A percentile compares a stretch with the other conserved stretches of the same genome.
These are phyloP conservation scores for Boletus bicolor DNA, from an alignment of 768 basidiomycete genomes.

Conservation along the genomic window DNA sequence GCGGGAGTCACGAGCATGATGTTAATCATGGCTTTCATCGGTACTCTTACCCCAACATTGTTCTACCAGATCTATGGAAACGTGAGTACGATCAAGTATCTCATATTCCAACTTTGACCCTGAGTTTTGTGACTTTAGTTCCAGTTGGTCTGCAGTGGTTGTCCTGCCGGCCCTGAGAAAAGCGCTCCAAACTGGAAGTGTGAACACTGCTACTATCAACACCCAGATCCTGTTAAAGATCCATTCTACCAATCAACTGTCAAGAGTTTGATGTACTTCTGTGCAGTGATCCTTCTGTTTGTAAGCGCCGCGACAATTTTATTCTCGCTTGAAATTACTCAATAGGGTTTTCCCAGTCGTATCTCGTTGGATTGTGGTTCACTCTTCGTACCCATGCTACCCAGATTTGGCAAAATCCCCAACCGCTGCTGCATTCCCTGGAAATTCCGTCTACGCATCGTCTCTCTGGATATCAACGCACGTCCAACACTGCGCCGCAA, in stretches of 20 bases:
- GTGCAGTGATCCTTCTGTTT: conserved; percentile 84
- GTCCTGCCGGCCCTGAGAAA: conserved; percentile 43
- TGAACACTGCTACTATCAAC: conserved; percentile 90
- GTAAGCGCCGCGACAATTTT: conserved; percentile 47
- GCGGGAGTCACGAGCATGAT: conserved; percentile 99
- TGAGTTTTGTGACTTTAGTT: conserved; percentile 52
- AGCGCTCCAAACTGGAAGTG: conserved; percentile 66
- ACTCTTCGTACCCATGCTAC: conserved; percentile 96
- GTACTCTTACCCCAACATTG: conserved; percentile 88
- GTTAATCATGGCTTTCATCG: conserved; percentile 99
- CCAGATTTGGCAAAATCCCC: conserved; percentile 99
- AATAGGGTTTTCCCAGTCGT: conserved; percentile 57
- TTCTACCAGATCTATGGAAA: conserved; percentile 99
- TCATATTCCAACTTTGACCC: neutral
- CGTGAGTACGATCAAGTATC: conserved; percentile 49
- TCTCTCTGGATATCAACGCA: conserved; percentile 62
- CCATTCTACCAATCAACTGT: conserved; percentile 97
- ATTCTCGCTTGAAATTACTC: conserved; percentile 1
- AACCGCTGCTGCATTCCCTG: conserved; percentile 66
- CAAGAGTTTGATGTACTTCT: conserved; percentile 93
- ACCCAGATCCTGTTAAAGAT: conserved; percentile 88
- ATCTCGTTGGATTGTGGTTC: conserved; percentile 97
- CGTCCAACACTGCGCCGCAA: conserved; percentile 20
- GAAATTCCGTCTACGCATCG: conserved; percentile 56
- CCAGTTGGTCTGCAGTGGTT: conserved; percentile 80